phyloP scores from a whole-genome alignment of 108 stramenopile genomes.

The Skeletonema grethae region DNA sequence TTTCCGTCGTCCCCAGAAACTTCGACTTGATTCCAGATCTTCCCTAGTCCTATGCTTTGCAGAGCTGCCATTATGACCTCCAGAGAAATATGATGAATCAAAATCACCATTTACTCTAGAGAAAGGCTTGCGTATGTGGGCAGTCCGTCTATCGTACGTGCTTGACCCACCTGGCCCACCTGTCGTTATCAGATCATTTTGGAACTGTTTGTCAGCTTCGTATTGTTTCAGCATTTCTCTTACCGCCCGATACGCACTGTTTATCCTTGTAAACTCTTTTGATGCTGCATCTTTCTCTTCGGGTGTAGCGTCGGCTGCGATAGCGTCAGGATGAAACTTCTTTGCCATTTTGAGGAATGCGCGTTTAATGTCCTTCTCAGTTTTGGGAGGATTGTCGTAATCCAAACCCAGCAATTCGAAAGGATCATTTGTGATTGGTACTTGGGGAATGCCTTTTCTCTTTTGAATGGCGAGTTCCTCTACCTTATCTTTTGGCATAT shows the following conservation, averaged over 20 bases:
- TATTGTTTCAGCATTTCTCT: constrained; percentile 36
- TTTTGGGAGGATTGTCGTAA: constrained; percentile 45
- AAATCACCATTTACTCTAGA: constrained; percentile 21
- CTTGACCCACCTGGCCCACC: constrained; percentile 24
- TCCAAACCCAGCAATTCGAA: constrained; percentile 43
- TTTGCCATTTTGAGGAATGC: constrained; percentile 73
- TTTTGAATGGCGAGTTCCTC: constrained; percentile 15
- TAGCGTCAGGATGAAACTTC: constrained; percentile 81
- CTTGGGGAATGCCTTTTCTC: constrained; percentile 9
- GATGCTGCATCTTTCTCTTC: constrained; percentile 68
- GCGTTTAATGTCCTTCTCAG: constrained; percentile 65
- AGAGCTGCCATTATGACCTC: constrained; percentile 10
- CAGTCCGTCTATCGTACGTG: constrained; percentile 14
- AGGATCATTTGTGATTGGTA: constrained; percentile 49
- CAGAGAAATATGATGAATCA: constrained; percentile 19
- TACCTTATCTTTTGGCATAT: not conserved
- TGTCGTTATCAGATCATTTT: constrained; percentile 17
- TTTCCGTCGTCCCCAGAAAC: constrained; percentile 13
- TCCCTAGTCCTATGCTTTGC: constrained; percentile 20
- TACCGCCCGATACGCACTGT: constrained; percentile 67
- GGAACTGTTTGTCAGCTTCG: constrained; percentile 22
- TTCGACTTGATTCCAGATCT: constrained; percentile 12
- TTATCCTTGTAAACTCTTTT: constrained; percentile 73
- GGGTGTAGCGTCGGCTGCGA: constrained; percentile 41
- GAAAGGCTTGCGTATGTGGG: constrained; percentile 24